These are phyloP conservation scores for Parascedosporium putredinis DNA, from an alignment of 2,329 filamentous ascomycete genomes.

Conservation along the genomic window DNA sequence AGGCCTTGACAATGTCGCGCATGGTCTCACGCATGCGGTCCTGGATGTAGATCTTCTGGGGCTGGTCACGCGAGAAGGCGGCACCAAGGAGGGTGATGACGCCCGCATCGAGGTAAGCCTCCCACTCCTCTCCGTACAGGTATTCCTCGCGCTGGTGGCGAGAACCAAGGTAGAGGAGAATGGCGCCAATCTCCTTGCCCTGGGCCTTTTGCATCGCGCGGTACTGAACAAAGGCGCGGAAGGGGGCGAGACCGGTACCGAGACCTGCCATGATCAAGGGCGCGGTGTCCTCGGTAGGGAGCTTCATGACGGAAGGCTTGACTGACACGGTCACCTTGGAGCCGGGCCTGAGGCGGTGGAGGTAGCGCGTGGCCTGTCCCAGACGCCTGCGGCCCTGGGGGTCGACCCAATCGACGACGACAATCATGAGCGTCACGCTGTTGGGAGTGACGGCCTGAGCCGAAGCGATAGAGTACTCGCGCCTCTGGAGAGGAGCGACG, in stretches of 20 bases:
- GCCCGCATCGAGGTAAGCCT: constrained; percentile 90
- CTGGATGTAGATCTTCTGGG: constrained; percentile 98
- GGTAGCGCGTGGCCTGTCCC: constrained; percentile 86
- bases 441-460: constrained; percentile 88
- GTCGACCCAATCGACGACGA: constrained; percentile 94
- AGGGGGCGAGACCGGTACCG: constrained; percentile 96
- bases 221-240: constrained; percentile 97
- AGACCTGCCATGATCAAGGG: constrained; percentile 98
- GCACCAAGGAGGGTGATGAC: constrained; percentile 89
- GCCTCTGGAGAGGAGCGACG: constrained; percentile 83
- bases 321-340: constrained; percentile 80
- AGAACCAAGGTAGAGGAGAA: constrained; percentile 91
- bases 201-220: constrained; percentile 97
- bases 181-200: constrained; percentile 86
- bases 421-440: constrained; percentile 89
- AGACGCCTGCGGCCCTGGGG: constrained; percentile 77
- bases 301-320: constrained; percentile 98
- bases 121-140: constrained; percentile 98
- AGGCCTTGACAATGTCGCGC: constrained; percentile 71
- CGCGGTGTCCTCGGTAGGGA: constrained; percentile 76
- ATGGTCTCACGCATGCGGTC: constrained; percentile 91
- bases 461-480: constrained; percentile 98
- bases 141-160: constrained; percentile 98
- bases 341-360: constrained; percentile 65
- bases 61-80: constrained; percentile 93